A percentile compares a stretch with the other conserved stretches of the same genome.
phyloP scores from a whole-genome alignment of 2,329 filamentous ascomycete genomes.

The Trichoderma hamatum region DNA sequence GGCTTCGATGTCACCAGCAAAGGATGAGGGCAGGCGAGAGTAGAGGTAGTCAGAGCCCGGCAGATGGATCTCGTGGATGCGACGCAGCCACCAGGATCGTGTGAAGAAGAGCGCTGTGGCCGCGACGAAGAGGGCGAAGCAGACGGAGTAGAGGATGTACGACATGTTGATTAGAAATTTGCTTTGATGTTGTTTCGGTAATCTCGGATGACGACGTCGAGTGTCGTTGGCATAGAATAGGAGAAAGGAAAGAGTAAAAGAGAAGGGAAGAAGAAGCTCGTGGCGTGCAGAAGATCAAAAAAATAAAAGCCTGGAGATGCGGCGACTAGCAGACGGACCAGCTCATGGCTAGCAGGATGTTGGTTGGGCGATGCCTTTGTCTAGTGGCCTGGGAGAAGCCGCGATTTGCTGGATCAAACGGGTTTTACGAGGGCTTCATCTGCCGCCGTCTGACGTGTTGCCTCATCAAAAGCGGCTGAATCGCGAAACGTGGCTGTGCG shows the following conservation, averaged over 20 bases:
- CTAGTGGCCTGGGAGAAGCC: neutral
- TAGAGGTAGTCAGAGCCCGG: conserved; percentile 68
- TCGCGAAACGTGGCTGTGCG: conserved; percentile 14
- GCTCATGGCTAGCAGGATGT: conserved; percentile 24
- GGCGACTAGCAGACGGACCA: conserved; percentile 23
- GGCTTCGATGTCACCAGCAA: conserved; percentile 82
- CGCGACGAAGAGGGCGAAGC: conserved; percentile 69
- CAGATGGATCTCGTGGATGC: conserved; percentile 63
- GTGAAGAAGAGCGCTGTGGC: conserved; percentile 81
- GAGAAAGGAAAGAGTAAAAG: neutral
- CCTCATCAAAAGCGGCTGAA: conserved; percentile 4
- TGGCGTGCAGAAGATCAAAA: neutral
- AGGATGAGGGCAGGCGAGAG: conserved; percentile 73
- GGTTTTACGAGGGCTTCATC: conserved; percentile 21
- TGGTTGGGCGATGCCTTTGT: neutral
- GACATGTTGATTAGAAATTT: conserved; percentile 57
- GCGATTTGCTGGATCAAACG: neutral
- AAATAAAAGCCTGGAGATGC: neutral
- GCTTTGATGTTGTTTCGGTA: neutral
- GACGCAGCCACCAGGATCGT: conserved; percentile 73
- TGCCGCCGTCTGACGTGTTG: conserved; percentile 22
- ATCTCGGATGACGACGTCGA: neutral
- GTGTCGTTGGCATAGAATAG: neutral
- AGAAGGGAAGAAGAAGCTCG: neutral
- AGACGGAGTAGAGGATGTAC: conserved; percentile 78